These are phyloP conservation scores for Plantago rigida DNA, from an alignment of 305 asterid genomes.

Conservation along the genomic window DNA sequence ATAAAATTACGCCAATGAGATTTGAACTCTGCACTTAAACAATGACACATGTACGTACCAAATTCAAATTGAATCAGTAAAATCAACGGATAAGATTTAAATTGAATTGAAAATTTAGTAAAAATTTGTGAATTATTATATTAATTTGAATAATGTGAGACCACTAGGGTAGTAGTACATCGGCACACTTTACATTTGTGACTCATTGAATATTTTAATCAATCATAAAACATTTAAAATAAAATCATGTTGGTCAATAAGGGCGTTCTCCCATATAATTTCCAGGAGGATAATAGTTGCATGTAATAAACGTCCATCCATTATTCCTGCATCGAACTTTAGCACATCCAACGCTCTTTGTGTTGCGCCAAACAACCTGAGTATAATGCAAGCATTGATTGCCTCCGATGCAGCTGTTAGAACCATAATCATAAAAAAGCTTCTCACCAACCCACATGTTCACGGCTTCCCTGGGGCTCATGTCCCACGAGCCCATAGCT, in stretches of 20 bases:
- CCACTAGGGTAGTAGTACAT: too few relatives aligned
- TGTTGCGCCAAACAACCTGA: slow-evolving; percentile 40
- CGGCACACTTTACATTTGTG: too few relatives aligned
- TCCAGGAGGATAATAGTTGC: slow-evolving; percentile 46
- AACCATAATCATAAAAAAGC: slow-evolving; percentile 20
- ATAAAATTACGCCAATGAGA: too few relatives aligned
- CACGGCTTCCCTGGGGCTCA: slow-evolving; percentile 34
- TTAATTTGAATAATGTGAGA: too few relatives aligned
- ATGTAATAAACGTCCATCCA: slow-evolving; percentile 33
- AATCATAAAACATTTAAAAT: too few relatives aligned
- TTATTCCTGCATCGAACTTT: slow-evolving; percentile 27
- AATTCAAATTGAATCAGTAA: too few relatives aligned
- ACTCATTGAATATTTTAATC: too few relatives aligned
- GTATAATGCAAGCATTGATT: slow-evolving; percentile 41
- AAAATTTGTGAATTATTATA: too few relatives aligned
- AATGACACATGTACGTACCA: too few relatives aligned
- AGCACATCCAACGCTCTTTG: slow-evolving; percentile 40
- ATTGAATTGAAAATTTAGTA: too few relatives aligned
- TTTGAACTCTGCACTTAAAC: too few relatives aligned
- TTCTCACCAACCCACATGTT: slow-evolving; percentile 38
- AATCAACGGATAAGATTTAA: too few relatives aligned
- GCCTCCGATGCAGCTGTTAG: slow-evolving; percentile 31
- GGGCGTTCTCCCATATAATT: slow-evolving; percentile 43
- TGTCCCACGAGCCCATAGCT: slow-evolving; percentile 34
- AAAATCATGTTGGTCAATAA: slow-evolving; percentile 13